Evolutionary conservation across 2,329 filamentous ascomycete genomes (phyloP).

Genomic region (Microsporum audouinii): DNA sequence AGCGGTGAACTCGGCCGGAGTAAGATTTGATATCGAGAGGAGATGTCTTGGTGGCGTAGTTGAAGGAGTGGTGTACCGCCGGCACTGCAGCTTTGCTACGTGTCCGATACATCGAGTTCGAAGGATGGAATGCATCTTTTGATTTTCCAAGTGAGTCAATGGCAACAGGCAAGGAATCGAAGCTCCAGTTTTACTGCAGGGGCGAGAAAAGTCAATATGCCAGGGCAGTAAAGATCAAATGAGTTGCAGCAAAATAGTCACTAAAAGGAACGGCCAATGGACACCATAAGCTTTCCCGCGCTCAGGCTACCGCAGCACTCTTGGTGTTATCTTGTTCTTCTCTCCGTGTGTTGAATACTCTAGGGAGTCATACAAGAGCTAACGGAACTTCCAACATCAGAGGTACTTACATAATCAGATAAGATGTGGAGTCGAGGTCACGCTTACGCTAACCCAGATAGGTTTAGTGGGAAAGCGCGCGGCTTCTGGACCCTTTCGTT

Average conservation of each 20-base stretch:
- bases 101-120: conserved; percentile 5
- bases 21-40: conserved; percentile 80
- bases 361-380: background rate
- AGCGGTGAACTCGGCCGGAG: conserved; percentile 63
- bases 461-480: background rate
- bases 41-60: conserved; percentile 67
- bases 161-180: background rate
- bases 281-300: background rate
- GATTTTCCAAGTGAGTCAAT: background rate
- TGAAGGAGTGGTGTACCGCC: conserved; percentile 30
- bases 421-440: background rate
- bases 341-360: background rate
- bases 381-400: background rate
- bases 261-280: background rate
- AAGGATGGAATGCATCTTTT: conserved; percentile 7
- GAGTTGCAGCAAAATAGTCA: background rate
- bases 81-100: conserved; percentile 17
- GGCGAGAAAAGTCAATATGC: background rate
- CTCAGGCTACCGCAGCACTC: background rate
- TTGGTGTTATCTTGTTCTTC: background rate
- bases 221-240: background rate
- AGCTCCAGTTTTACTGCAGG: background rate
- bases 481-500: background rate
- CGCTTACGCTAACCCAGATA: background rate
- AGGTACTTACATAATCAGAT: background rate